A percentile compares a stretch with the other conserved stretches of the same genome.
Conservation (phyloP, 176 grass and related monocot species). For the Carex cristatella region DNA sequence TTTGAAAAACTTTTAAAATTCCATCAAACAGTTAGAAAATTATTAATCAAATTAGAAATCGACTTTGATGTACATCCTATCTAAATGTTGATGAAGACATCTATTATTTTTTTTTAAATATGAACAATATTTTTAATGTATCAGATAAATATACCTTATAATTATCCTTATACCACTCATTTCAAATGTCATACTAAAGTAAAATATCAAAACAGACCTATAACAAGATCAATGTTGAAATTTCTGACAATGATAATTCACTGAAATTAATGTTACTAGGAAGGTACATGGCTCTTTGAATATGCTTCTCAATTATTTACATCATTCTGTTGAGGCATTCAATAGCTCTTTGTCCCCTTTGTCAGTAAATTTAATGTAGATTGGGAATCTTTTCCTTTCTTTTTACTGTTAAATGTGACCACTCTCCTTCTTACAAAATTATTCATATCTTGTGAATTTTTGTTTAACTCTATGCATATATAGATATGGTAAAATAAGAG, state of each 20-base stretch:
- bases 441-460: neutral
- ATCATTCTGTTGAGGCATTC: slow-evolving; percentile 8
- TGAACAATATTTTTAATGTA: neutral
- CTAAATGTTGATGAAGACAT: neutral
- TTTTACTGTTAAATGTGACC: neutral
- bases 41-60: neutral
- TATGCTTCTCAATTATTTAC: neutral
- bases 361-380: neutral
- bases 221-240: neutral
- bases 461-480: neutral
- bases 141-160: neutral
- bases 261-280: neutral
- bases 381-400: neutral
- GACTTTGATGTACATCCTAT: neutral
- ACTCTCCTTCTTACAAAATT: neutral
- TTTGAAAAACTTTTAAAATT: neutral
- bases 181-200: neutral
- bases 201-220: neutral
- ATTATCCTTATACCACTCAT: neutral
- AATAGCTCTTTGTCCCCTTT: neutral
- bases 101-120: neutral
- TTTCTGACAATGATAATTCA: slow-evolving; percentile 3
- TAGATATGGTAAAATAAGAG: neutral
- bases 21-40: neutral
- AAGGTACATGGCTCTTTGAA: neutral